Conservation (phyloP, 2,329 filamentous ascomycete species). For the Alternaria atra region DNA sequence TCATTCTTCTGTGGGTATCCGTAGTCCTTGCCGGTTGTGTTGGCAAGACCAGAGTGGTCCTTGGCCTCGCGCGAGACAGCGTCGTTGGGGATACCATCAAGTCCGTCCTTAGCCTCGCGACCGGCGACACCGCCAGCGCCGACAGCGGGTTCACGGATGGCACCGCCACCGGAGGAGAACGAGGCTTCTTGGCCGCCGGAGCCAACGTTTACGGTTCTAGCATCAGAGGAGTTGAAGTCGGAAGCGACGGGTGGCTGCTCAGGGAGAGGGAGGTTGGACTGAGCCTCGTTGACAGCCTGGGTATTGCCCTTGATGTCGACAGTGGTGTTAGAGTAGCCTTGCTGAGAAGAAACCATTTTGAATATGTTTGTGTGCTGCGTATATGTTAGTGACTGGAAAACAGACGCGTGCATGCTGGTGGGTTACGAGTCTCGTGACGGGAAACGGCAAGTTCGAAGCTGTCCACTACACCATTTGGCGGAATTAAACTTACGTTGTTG, state of each 20-base stretch:
- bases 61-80: constrained; percentile 61
- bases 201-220: constrained; percentile 73
- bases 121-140: constrained; percentile 66
- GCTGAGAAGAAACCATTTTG: constrained; percentile 38
- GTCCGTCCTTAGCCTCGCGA: constrained; percentile 67
- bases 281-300: constrained; percentile 71
- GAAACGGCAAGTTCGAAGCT: background rate
- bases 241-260: constrained; percentile 79
- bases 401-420: background rate
- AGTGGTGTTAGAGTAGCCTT: constrained; percentile 33
- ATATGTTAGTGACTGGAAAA: background rate
- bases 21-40: constrained; percentile 55
- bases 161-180: constrained; percentile 57
- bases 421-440: background rate
- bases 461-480: background rate
- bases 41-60: constrained; percentile 51
- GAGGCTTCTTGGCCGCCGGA: constrained; percentile 63
- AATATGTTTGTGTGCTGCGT: constrained; percentile 11
- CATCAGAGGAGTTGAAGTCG: constrained; percentile 79
- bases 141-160: constrained; percentile 58
- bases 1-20: constrained; percentile 55
- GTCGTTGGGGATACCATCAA: constrained; percentile 67
- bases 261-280: constrained; percentile 79
- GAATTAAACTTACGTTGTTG: constrained; percentile 17
- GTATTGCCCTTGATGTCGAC: constrained; percentile 40